phyloP scores from a whole-genome alignment of 192 early-diverging fungal genomes.

The Helicostylum pulchrum region DNA sequence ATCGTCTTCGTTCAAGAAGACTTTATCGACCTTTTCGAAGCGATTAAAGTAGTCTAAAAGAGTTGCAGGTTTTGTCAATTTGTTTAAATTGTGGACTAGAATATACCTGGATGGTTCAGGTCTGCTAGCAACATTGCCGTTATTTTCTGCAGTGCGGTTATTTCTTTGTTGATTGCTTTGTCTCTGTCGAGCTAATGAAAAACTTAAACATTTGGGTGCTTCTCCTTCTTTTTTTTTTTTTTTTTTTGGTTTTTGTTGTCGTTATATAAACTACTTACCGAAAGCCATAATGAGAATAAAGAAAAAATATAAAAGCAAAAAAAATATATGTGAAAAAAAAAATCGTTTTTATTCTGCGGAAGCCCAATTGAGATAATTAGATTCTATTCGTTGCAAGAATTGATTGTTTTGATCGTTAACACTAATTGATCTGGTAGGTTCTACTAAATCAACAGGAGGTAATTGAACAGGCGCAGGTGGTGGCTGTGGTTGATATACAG shows the following conservation, averaged over 20 bases:
- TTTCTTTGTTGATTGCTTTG: too few species aligned
- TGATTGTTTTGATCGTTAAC: conserved; percentile 10
- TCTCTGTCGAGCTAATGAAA: too few species aligned
- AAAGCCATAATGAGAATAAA: neutral
- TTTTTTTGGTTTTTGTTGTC: neutral
- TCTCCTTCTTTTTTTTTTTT: neutral
- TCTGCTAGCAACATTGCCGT: neutral
- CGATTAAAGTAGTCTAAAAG: conserved; percentile 1
- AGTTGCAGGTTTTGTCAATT: neutral
- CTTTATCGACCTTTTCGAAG: conserved; percentile 5
- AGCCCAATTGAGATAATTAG: neutral
- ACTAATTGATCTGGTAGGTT: neutral
- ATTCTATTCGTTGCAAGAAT: neutral
- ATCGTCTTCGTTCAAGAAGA: conserved; percentile 1
- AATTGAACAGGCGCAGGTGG: neutral
- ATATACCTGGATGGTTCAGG: neutral
- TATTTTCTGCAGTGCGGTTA: neutral
- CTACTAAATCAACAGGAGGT: conserved; percentile 3
- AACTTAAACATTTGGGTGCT: neutral
- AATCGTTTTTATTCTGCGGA: too few species aligned
- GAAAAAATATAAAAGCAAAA: neutral
- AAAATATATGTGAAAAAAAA: too few species aligned
- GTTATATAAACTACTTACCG: neutral
- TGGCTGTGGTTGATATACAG: neutral
- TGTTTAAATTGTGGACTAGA: neutral